Conservation (phyloP, 441 rosid species). For the Eruca vesicaria region DNA sequence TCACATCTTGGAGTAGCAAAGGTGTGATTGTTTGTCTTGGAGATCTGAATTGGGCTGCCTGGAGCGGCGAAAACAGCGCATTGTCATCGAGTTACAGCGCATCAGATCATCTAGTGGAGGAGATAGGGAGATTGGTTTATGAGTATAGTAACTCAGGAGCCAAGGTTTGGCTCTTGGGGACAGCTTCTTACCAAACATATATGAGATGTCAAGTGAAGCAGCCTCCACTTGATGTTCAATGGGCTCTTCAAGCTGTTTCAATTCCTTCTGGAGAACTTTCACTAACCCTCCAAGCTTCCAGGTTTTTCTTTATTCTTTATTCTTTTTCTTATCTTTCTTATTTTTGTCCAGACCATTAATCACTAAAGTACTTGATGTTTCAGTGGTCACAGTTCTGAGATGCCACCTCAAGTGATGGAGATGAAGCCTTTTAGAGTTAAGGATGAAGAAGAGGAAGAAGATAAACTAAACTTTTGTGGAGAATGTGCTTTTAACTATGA, state of each 20-base stretch:
- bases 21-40: constrained; percentile 78
- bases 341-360: neutral
- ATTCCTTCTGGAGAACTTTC: constrained; percentile 86
- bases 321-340: neutral
- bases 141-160: constrained; percentile 41
- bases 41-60: constrained; percentile 69
- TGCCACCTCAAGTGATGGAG: constrained; percentile 48
- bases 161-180: constrained; percentile 75
- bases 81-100: constrained; percentile 43
- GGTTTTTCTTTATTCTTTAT: constrained; percentile 37
- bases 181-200: constrained; percentile 80
- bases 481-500: constrained; percentile 75
- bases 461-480: constrained; percentile 59
- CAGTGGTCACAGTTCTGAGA: constrained; percentile 31
- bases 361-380: neutral
- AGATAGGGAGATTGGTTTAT: constrained; percentile 56
- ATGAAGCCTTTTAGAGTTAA: constrained; percentile 51
- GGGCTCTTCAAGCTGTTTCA: constrained; percentile 82
- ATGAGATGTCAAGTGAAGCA: constrained; percentile 79
- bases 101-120: constrained; percentile 61
- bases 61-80: constrained; percentile 29
- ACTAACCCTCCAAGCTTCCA: constrained; percentile 69
- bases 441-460: constrained; percentile 54
- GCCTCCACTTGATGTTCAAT: constrained; percentile 77
- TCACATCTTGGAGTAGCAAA: constrained; percentile 40